A percentile compares a stretch with the other conserved stretches of the same genome.
phyloP scores from a whole-genome alignment of 1,284 basidiomycete species.

The Amylostereum chailletii region DNA sequence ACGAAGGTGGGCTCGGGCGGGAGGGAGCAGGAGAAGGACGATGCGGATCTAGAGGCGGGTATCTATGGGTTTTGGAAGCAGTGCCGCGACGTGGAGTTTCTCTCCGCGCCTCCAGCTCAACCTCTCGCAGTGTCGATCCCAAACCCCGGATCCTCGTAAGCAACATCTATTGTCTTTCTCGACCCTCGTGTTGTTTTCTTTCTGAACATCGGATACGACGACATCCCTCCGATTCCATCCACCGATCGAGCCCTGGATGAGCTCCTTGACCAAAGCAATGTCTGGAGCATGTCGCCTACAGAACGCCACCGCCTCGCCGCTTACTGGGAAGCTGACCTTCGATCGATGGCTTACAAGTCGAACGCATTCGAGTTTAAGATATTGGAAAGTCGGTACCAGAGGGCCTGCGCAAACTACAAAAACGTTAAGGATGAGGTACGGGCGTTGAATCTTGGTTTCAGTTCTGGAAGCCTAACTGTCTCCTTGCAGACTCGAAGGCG shows the following conservation, averaged over 20 bases:
- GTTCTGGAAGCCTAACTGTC: background rate
- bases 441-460: background rate
- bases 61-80: constrained; percentile 17
- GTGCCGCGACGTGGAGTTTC: constrained; percentile 13
- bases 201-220: too few species aligned
- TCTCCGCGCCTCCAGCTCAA: background rate
- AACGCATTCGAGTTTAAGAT: constrained; percentile 11
- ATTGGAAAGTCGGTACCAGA: constrained; percentile 10
- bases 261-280: constrained; percentile 11
- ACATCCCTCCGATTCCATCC: too few species aligned
- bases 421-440: constrained; percentile 17
- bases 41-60: constrained; percentile 2
- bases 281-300: constrained; percentile 18
- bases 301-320: constrained; percentile 17
- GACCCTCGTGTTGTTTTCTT: too few species aligned
- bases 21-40: constrained; percentile 7
- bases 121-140: too few species aligned
- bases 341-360: constrained; percentile 12
- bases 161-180: too few species aligned
- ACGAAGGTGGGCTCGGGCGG: background rate
- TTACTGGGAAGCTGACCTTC: constrained; percentile 17
- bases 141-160: too few species aligned
- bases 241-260: constrained; percentile 8
- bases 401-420: constrained; percentile 13
- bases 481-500: constrained; percentile 26